These are phyloP conservation scores for Volvariella volvacea DNA, from an alignment of 1,284 basidiomycete species.

Conservation along the genomic window DNA sequence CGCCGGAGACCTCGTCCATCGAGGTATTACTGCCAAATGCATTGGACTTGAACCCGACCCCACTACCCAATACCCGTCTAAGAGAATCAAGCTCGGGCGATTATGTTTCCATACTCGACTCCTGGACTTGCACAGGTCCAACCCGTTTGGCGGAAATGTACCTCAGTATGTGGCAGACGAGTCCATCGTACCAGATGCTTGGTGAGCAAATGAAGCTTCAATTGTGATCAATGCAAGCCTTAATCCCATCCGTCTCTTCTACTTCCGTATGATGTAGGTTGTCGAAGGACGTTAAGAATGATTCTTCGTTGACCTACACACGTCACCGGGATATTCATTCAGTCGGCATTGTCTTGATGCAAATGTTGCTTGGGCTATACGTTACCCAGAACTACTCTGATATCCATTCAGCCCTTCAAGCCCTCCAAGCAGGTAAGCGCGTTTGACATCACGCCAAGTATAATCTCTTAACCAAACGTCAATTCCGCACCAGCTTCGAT, in stretches of 20 bases:
- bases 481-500: conserved; percentile 54
- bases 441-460: not conserved
- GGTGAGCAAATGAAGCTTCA: too few relatives aligned
- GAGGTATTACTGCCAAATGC: conserved; percentile 50
- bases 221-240: not conserved
- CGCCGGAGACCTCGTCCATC: conserved; percentile 54
- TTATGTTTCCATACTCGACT: conserved; percentile 58
- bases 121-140: conserved; percentile 67
- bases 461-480: too few relatives aligned
- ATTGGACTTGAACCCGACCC: conserved; percentile 51
- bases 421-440: too few relatives aligned
- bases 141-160: conserved; percentile 47
- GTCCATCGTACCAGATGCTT: conserved; percentile 46
- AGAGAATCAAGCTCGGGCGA: conserved; percentile 60
- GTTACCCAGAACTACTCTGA: conserved; percentile 43
- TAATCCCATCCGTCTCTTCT: conserved; percentile 1
- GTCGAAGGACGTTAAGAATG: conserved; percentile 57
- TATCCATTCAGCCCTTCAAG: conserved; percentile 33
- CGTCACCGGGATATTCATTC: conserved; percentile 67
- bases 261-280: conserved; percentile 35
- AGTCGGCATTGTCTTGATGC: conserved; percentile 65
- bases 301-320: conserved; percentile 65
- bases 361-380: conserved; percentile 70
- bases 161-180: conserved; percentile 33
- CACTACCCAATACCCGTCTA: conserved; percentile 25